Evolutionary conservation across 2,329 filamentous ascomycete genomes (phyloP), one percentile per base, ranked within the genome.

Genomic region (Sporothrix mexicana): DNA sequence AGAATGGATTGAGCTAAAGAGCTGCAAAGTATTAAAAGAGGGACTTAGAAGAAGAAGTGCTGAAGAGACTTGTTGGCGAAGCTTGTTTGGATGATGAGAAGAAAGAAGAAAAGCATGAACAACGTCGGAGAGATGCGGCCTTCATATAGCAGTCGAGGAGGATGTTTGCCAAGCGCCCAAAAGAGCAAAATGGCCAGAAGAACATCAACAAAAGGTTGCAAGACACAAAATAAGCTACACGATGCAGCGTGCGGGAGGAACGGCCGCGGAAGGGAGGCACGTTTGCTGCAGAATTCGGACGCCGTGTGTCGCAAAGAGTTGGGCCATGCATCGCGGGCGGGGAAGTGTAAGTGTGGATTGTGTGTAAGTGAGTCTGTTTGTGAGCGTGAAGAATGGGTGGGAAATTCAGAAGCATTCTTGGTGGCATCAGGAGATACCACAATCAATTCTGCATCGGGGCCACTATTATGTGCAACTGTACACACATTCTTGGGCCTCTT

Each of bases 111-210:
- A 71, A 51, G 7, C 30, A 43, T 20, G 69, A 64, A 43, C 43
- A 30, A 45, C 59, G 30, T 15, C 41, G 79, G 76, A 79, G 78
- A 75, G 74, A 74, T 23, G 43, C 41, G 41, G 57, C 45, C 57
- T 71, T 71, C 69, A 71, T 71, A 71, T 71, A 71, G 41, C 43
- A 51, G 41, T 49, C 10, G 10, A 8, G 66, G 25, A 36, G 15
- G 3, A 41, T 53, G 66, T 41, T 20, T 55, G 66, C 66, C 66
- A 69, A 47, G 62, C 5, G n/a, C 36, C 30, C 30, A 36, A 36
- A 36, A 36, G 30, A 15, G 61, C 17, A 53, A 25, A 23, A 23
- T 36, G 30, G 30, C 3, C 30, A 36, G 30, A 36, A 36, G 30
- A 36, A 7, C 67, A 57, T 57, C 57, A 62, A 43, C 57, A 62